phyloP scores from a whole-genome alignment of 2,329 filamentous ascomycete genomes.

The Beauveria sp. region DNA sequence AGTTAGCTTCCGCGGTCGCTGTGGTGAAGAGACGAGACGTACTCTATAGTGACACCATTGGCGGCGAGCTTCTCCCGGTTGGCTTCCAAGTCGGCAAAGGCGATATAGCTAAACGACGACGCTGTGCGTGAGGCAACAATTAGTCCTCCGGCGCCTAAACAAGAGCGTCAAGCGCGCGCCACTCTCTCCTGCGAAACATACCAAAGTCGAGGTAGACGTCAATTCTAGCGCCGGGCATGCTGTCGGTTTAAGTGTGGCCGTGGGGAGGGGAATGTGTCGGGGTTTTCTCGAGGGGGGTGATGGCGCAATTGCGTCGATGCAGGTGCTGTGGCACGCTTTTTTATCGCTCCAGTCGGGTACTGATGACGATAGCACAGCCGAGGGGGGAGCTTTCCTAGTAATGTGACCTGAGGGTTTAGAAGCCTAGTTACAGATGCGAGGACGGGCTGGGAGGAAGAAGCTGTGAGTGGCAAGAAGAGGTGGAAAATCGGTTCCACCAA shows the following conservation, averaged over 20 bases:
- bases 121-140: conserved; percentile 33
- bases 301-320: neutral
- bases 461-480: neutral
- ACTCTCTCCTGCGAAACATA: conserved; percentile 26
- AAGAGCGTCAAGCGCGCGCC: neutral
- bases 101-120: conserved; percentile 54
- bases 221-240: conserved; percentile 54
- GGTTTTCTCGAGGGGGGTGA: neutral
- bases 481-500: too few species aligned
- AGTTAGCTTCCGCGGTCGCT: neutral
- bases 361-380: neutral
- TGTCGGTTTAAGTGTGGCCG: neutral
- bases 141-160: neutral
- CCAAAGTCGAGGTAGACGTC: conserved; percentile 61
- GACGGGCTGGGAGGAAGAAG: neutral
- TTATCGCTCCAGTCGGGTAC: neutral
- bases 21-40: conserved; percentile 20
- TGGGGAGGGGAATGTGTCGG: neutral
- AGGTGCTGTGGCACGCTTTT: neutral
- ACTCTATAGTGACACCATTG: conserved; percentile 60
- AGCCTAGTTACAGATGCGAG: too few species aligned
- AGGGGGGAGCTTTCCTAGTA: neutral
- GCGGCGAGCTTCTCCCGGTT: conserved; percentile 47
- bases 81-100: conserved; percentile 48
- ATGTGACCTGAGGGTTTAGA: neutral